Evolutionary conservation across 2,329 filamentous ascomycete species (phyloP), one percentile per base, ranked within the genome.

Genomic region (Phyllosticta citribraziliensis): DNA sequence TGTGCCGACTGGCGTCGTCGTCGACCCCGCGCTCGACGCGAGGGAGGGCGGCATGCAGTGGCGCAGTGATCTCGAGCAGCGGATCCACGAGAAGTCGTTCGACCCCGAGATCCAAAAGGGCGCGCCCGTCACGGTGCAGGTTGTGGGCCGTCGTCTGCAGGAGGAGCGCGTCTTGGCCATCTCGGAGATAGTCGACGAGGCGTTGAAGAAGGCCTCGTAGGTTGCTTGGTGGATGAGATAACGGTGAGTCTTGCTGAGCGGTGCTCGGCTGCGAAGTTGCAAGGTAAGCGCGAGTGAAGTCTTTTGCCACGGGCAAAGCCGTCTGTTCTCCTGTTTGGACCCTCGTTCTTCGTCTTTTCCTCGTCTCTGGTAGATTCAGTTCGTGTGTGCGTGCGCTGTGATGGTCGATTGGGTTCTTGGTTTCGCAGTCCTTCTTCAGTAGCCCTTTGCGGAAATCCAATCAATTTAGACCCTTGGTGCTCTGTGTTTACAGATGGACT

Each of bases 1-100:
- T 1, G 74, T 86, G 19, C 84, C 84, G 0, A 80, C 85, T 1
- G 33, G 33, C 10, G 84, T 82, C 0, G 76, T 70, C 52, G 81
- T 78, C 0, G 77, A 85, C 61, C 80, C 80, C 66, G 67, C 58
- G 0, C 57, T 84, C 4, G 84, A 86, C 67, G 65, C 70, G 14
- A 67, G 73, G 24, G 71, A 78, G 47, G 35, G 65, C 3, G 68
- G 14, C 9, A 64, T 62, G 40, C 22, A 30, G n/a, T 40, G 64
- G 0, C 33, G 52, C 47, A 63, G 62, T 55, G 64, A 59, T 1
- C 11, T 53, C 17, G 64, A 66, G 30, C 51, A 19, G 40, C 22
- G 57, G 14, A 47, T 33, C 20, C 58, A 62, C 24, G 64, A 55
- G 11, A 30, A 30, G 51, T 25, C 22, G 5, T 56, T 56, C 14